A percentile compares a stretch with the other conserved stretches of the same genome.
phyloP scores from a whole-genome alignment of 306 rosid species.

The Prunus armeniaca region DNA sequence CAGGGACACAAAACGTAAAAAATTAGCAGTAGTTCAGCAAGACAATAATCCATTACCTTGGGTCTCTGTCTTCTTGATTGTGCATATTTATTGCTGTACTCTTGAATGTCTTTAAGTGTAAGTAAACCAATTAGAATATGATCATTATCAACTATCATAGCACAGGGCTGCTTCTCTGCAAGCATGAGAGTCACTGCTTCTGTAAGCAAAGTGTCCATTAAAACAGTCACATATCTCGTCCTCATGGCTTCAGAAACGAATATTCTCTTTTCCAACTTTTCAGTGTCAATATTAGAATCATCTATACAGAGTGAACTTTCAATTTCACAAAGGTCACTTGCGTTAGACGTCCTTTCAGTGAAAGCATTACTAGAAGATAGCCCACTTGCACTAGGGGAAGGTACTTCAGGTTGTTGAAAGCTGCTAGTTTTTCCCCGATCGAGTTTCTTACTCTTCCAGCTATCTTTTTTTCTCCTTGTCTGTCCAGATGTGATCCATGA shows the following conservation, averaged over 20 bases:
- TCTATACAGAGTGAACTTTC: constrained; percentile 71
- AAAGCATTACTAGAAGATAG: constrained; percentile 33
- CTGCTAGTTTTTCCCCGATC: constrained; percentile 24
- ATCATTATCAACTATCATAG: constrained; percentile 64
- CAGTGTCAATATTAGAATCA: constrained; percentile 40
- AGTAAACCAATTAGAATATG: constrained; percentile 69
- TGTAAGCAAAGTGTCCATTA: constrained; percentile 55
- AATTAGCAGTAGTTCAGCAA: not conserved
- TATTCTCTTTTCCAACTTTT: constrained; percentile 45
- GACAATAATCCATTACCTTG: constrained; percentile 42
- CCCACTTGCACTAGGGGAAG: constrained; percentile 32
- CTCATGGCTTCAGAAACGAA: constrained; percentile 88
- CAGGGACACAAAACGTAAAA: constrained; percentile 9
- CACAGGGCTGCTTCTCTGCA: constrained; percentile 81
- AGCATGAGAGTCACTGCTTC: constrained; percentile 85
- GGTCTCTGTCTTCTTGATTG: constrained; percentile 49
- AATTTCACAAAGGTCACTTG: constrained; percentile 56
- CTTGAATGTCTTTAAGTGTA: constrained; percentile 71
- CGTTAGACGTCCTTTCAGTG: constrained; percentile 33
- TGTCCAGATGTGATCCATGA: constrained; percentile 84
- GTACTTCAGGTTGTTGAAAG: constrained; percentile 34
- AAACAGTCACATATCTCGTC: constrained; percentile 65
- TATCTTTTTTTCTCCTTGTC: constrained; percentile 50
- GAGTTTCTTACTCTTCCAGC: constrained; percentile 26
- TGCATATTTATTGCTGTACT: constrained; percentile 47